A percentile compares a stretch with the other conserved stretches of the same genome.
These are phyloP conservation scores for Aspergillus sp. DNA, from an alignment of 2,329 filamentous ascomycete species.

Conservation along the genomic window DNA sequence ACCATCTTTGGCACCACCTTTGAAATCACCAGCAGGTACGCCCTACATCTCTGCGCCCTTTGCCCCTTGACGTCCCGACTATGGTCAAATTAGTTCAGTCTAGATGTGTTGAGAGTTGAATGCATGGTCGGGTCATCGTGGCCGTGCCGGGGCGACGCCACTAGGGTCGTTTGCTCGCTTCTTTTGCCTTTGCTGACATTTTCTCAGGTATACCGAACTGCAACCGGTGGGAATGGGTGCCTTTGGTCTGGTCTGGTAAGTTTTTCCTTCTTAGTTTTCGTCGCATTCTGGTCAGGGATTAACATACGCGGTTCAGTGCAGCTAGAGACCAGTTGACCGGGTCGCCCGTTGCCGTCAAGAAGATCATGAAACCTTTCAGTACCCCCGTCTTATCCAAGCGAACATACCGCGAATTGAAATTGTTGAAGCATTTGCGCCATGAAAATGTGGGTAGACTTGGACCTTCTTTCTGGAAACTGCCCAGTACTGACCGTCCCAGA, in stretches of 20 bases:
- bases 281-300: constrained; percentile 7
- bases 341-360: constrained; percentile 97
- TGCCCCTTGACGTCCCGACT: too few relatives aligned
- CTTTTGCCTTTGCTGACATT: neutral
- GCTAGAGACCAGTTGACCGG: constrained; percentile 95
- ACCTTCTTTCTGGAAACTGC: neutral
- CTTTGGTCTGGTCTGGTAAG: constrained; percentile 94
- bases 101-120: too few relatives aligned
- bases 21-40: constrained; percentile 95
- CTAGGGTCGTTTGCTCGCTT: too few relatives aligned
- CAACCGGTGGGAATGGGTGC: constrained; percentile 99
- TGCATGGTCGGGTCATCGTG: too few relatives aligned
- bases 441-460: constrained; percentile 64
- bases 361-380: constrained; percentile 99
- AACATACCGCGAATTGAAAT: constrained; percentile 94
- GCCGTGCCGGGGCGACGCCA: too few relatives aligned
- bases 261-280: constrained; percentile 6
- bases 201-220: constrained; percentile 80
- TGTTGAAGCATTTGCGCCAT: constrained; percentile 91
- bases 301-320: constrained; percentile 52
- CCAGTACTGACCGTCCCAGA: constrained; percentile 44
- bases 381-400: constrained; percentile 97
- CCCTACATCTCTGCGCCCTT: neutral
- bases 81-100: too few relatives aligned
- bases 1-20: constrained; percentile 99